Percentiles rank a stretch among this genome's conserved stretches.
phyloP scores from a whole-genome alignment of 139 green algal genomes.

The Dunaliella sp. region DNA sequence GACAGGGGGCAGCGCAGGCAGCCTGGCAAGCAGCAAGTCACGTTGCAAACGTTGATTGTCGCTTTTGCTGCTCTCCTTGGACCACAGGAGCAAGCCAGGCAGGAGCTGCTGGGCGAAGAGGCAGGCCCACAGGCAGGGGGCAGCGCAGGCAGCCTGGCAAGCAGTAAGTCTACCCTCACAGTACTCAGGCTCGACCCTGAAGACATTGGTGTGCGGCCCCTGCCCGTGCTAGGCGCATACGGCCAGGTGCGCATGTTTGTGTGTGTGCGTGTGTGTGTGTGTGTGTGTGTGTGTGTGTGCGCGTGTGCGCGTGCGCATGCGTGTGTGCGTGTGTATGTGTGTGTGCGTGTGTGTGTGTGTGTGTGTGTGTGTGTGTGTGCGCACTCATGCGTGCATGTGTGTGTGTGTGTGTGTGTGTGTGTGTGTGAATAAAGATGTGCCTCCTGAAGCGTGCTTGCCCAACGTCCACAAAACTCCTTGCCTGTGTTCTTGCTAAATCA shows the following conservation, averaged over 20 bases:
- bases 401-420: too few relatives aligned
- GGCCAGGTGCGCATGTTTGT: slow-evolving; percentile 5
- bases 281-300: not conserved
- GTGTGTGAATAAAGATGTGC: too few relatives aligned
- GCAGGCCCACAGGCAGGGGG: not conserved
- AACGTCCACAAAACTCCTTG: too few relatives aligned
- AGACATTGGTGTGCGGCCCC: slow-evolving; percentile 59
- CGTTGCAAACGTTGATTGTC: too few relatives aligned
- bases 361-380: too few relatives aligned
- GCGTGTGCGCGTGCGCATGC: not conserved
- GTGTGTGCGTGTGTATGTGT: too few relatives aligned
- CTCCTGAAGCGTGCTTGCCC: too few relatives aligned
- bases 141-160: not conserved
- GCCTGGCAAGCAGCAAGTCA: too few relatives aligned
- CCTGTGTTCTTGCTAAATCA: too few relatives aligned
- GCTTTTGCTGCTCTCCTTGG: too few relatives aligned
- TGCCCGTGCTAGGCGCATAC: slow-evolving; percentile 47
- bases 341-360: too few relatives aligned
- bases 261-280: not conserved
- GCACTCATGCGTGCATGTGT: too few relatives aligned
- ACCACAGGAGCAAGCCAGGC: not conserved
- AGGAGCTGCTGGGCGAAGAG: not conserved
- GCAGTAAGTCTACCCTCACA: slow-evolving; percentile 26
- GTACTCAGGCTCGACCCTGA: slow-evolving; percentile 62
- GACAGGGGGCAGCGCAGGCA: not conserved